Evolutionary conservation across 2,329 filamentous ascomycete genomes (phyloP), one percentile per base, ranked within the genome.

Genomic region (Aspergillus fumigatiaffinis): DNA sequence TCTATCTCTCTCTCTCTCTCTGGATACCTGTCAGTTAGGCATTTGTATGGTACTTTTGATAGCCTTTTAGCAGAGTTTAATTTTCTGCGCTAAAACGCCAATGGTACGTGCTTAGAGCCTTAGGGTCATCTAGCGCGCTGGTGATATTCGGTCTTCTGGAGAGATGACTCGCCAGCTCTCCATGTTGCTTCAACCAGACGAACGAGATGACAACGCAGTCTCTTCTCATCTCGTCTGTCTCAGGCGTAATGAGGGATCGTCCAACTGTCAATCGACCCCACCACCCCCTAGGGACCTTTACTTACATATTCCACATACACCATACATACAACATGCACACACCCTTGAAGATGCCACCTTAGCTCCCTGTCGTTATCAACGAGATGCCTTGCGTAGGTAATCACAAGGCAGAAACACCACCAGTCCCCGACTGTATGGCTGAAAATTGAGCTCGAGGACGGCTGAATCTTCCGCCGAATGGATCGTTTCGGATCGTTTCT

Each of bases 381-480:
- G 12, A 23, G 42, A 23, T 10, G n/a, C 42, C 42, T 26, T 35
- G 26, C 26, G 26, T 26, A 12, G 10, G 28, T 29, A 51, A 23
- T 35, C 26, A 51, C 49, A 51, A 35, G 23, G 49, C 14, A 49
- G 14, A 20, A 26, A 10, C n/a, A 51, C 12, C 26, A 35, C 14
- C 23, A 26, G 48, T 21, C 28, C 6, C 3, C 26, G 12, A 10
- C 53, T 28, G 10, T 9, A 29, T 26, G n/a, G 20, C 53, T 23
- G 51, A 20, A 47, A 21, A 17, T 14, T 54, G 41, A 23, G 42
- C 42, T 46, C n/a, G 42, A 46, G 48, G 52, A 47, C 52, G 52
- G 56, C 52, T 52, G 26, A 51, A 42, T 58, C 42, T 58, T 52
- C 20, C 49, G 52, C 52, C 52, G 52, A 58, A 58, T 58, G 48